Conservation (phyloP, 2,329 filamentous ascomycete species). For the Mycosphaerella sp. region DNA sequence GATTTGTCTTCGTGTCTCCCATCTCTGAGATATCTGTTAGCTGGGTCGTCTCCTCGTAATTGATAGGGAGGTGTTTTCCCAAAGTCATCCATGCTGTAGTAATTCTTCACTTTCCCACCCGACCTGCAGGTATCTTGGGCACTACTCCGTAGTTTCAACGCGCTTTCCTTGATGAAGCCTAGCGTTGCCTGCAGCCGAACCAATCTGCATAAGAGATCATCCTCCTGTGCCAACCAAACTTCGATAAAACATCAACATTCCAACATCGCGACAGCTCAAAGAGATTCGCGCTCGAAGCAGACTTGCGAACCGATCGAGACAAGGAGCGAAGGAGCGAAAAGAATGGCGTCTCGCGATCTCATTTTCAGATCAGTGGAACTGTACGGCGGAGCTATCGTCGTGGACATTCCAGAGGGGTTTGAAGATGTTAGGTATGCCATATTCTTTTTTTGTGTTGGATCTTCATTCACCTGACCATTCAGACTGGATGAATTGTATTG, state of each 20-base stretch:
- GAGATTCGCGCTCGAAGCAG: neutral
- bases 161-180: constrained; percentile 17
- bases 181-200: constrained; percentile 7
- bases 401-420: constrained; percentile 62
- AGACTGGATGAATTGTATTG: too few species aligned
- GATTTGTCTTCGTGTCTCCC: neutral
- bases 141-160: neutral
- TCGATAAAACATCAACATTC: neutral
- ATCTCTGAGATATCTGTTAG: too few species aligned
- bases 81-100: neutral
- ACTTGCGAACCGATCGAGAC: neutral
- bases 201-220: constrained; percentile 6
- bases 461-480: too few species aligned
- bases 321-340: neutral
- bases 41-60: too few species aligned
- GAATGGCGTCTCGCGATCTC: constrained; percentile 3
- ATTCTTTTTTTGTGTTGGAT: neutral
- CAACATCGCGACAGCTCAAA: neutral
- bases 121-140: constrained; percentile 1
- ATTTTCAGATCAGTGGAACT: constrained; percentile 38
- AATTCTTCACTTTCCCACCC: neutral
- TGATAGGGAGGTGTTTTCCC: too few species aligned
- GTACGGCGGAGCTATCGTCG: constrained; percentile 66
- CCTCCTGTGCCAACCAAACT: neutral
- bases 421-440: constrained; percentile 62